phyloP scores from a whole-genome alignment of 345 rosid species.

The Physaria fendleri region DNA sequence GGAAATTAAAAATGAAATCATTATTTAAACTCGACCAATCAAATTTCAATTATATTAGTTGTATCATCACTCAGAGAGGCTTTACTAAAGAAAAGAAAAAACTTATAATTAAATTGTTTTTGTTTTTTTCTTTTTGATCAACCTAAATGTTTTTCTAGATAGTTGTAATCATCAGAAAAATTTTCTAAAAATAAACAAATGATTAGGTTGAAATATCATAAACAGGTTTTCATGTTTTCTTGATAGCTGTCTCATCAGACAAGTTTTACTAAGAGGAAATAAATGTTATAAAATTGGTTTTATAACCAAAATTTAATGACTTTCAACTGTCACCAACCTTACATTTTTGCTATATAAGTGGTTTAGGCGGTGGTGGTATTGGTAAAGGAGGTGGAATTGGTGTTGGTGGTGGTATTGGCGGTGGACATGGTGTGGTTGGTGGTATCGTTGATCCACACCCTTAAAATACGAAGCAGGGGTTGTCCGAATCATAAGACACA shows the following conservation, averaged over 20 bases:
- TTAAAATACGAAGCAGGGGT: background rate
- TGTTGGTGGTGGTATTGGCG: conserved; percentile 27
- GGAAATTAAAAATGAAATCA: no score
- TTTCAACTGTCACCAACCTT: conserved; percentile 44
- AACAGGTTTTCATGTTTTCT: no score
- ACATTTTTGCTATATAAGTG: no score
- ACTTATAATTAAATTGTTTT: no score
- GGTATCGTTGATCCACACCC: conserved; percentile 27
- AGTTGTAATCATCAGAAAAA: no score
- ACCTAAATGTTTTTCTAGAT: no score
- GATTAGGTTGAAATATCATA: no score
- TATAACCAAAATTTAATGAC: conserved; percentile 31
- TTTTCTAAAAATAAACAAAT: no score
- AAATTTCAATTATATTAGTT: background rate
- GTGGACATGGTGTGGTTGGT: conserved; percentile 20
- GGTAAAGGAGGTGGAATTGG: conserved; percentile 27
- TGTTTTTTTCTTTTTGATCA: no score
- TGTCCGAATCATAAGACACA: no score
- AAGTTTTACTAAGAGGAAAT: conserved; percentile 5
- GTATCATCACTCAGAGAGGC: no score
- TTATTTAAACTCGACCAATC: conserved; percentile 19
- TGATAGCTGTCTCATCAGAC: conserved; percentile 26
- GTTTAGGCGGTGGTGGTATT: conserved; percentile 23
- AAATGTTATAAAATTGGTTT: conserved; percentile 8
- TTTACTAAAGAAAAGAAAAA: no score